These are phyloP conservation scores for Trichoderma erinaceum DNA, from an alignment of 495 filamentous ascomycete species.

Conservation along the genomic window DNA sequence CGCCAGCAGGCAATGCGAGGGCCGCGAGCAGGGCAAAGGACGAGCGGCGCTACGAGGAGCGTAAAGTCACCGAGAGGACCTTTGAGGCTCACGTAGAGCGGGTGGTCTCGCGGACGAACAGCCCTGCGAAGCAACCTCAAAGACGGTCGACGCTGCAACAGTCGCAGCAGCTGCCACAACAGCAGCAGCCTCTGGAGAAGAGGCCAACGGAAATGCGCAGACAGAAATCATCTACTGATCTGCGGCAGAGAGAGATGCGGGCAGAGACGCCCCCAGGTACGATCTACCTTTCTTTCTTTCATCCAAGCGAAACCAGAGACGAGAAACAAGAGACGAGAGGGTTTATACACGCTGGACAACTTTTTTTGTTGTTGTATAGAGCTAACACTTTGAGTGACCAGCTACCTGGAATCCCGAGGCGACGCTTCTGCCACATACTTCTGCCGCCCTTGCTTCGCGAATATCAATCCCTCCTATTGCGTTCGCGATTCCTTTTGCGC, in stretches of 20 bases:
- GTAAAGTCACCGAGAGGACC: conserved; percentile 38
- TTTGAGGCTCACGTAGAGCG: conserved; percentile 62
- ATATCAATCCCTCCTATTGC: conserved; percentile 79
- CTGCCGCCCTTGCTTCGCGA: conserved; percentile 80
- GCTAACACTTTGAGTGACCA: conserved; percentile 17
- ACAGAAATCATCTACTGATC: conserved; percentile 37
- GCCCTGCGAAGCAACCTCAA: conserved; percentile 48
- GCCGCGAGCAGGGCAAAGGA: conserved; percentile 33
- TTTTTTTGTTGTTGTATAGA: background rate
- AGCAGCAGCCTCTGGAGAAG: conserved; percentile 34
- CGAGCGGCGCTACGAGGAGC: conserved; percentile 29
- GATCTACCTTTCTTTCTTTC: conserved; percentile 2
- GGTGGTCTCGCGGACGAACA: conserved; percentile 54
- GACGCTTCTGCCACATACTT: conserved; percentile 72
- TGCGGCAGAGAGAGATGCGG: conserved; percentile 38
- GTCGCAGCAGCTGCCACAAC: conserved; percentile 46
- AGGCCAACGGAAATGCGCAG: conserved; percentile 32
- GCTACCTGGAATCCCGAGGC: conserved; percentile 72
- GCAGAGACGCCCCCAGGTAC: conserved; percentile 33
- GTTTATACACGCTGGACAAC: too few species aligned
- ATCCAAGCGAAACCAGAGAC: background rate
- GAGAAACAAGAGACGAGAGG: background rate
- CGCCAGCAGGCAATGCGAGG: conserved; percentile 38
- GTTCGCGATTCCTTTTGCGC: conserved; percentile 59
- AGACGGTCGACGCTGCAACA: conserved; percentile 32